Percentiles rank a stretch among this genome's conserved stretches.
Evolutionary conservation across 352 stramenopile genomes (phyloP).

Genomic region (Globisporangium nagaii): DNA sequence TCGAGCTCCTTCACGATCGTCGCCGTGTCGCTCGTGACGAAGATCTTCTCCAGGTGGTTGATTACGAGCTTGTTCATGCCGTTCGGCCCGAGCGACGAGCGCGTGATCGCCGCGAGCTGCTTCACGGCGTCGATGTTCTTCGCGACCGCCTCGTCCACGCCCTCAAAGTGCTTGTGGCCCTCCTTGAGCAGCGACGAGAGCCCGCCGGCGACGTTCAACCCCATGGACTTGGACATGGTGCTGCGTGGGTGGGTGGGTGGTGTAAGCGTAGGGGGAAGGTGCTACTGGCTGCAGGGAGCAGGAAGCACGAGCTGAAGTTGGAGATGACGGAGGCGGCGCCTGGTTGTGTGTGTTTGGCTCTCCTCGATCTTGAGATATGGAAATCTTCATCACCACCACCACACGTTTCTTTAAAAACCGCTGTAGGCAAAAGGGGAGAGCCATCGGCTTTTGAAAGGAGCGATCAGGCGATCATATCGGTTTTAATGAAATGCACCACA

Average conservation of each 20-base stretch:
- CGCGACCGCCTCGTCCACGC: conserved; percentile 94
- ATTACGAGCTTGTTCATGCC: conserved; percentile 99
- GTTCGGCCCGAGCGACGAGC: conserved; percentile 97
- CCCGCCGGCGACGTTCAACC: conserved; percentile 93
- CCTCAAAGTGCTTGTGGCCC: conserved; percentile 95
- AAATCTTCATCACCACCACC: conserved; percentile 12
- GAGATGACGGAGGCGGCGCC: not conserved
- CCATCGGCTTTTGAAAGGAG: too few species aligned
- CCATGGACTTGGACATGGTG: conserved; percentile 91
- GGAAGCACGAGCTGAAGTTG: not conserved
- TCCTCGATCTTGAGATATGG: conserved; percentile 2
- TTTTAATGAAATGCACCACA: too few species aligned
- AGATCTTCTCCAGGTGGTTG: conserved; percentile 99
- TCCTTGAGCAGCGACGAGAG: conserved; percentile 98
- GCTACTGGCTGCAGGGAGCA: not conserved
- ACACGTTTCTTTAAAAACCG: conserved; percentile 8
- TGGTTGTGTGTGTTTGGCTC: not conserved
- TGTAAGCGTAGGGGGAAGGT: not conserved
- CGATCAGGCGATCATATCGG: too few species aligned
- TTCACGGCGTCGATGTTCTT: conserved; percentile 99
- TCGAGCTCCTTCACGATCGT: conserved; percentile 99
- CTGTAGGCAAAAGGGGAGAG: too few species aligned
- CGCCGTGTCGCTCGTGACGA: conserved; percentile 98
- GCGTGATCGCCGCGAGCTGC: conserved; percentile 96
- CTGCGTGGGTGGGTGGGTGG: not conserved